Conservation (phyloP, 495 filamentous ascomycete species). For the Astrothelium macrocarpum region DNA sequence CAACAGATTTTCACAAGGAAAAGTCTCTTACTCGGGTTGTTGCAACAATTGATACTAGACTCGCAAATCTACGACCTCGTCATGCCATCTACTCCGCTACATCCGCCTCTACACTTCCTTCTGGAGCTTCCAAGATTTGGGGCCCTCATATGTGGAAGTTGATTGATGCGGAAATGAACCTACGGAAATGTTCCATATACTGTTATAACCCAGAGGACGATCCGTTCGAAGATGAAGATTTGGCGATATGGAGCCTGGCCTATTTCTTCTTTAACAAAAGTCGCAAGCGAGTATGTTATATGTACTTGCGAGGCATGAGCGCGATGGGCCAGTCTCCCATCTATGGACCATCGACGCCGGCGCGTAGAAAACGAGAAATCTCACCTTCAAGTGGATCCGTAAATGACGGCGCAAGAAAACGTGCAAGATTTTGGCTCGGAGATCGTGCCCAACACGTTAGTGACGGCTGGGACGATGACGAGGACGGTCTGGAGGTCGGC, state of each 20-base stretch:
- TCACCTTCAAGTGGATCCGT: constrained; percentile 16
- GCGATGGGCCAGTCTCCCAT: constrained; percentile 62
- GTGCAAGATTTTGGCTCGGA: constrained; percentile 76
- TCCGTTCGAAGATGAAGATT: constrained; percentile 77
- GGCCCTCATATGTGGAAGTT: constrained; percentile 78
- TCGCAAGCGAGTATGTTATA: constrained; percentile 86
- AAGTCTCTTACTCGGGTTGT: constrained; percentile 64
- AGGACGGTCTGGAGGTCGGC: constrained; percentile 25
- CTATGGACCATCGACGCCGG: constrained; percentile 17
- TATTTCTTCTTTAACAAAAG: constrained; percentile 97
- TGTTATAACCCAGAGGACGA: constrained; percentile 76
- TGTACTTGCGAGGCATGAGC: constrained; percentile 79
- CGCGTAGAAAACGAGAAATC: constrained; percentile 10
- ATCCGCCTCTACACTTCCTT: constrained; percentile 25
- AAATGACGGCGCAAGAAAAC: constrained; percentile 54
- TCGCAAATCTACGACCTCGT: constrained; percentile 71
- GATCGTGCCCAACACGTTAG: constrained; percentile 42
- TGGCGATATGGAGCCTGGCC: constrained; percentile 87
- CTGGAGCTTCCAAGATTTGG: constrained; percentile 47
- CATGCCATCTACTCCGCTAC: constrained; percentile 17
- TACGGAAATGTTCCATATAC: constrained; percentile 77
- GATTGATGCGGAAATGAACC: constrained; percentile 84
- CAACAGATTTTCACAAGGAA: constrained; percentile 78
- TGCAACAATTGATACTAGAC: constrained; percentile 70
- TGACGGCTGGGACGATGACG: constrained; percentile 14